Base-by-base conservation (phyloP, 805 yeast genomes). In the Candida bentonensis region DNA sequence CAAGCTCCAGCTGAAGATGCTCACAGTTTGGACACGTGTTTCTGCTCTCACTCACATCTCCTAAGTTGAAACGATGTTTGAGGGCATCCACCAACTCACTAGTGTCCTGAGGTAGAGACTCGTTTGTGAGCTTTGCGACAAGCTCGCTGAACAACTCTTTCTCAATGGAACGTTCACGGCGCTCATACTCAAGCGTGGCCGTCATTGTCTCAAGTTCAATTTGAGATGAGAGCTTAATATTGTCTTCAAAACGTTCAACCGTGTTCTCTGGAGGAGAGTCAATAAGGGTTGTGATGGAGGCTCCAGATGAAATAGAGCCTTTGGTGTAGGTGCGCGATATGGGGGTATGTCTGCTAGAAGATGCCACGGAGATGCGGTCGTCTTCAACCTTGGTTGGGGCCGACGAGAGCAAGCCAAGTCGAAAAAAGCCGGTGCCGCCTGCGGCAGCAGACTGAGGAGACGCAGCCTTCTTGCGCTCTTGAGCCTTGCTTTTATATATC, bases 1-100 rank as follows among this genome's bases (percentile, higher is more conserved):
- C 62, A 23, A 59, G 51, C 34, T 59, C 62, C 46, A 57, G 48
- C 34, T 49, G 44, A 5, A 56, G 45, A 5, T 51, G 42, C 25
- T 59, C 63, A 43, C 62, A 59, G 42, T 11, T 49, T 47, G 43
- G 59, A 54, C 15, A 21, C 3, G 30, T 33, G 28, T 20, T 40
- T 9, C 13, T 20, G 17, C 22, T 25, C 40, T 27, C 33, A 21
- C 23, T 39, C 7, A 17, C 39, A 11, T 33, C 20, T n/a, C n/a
- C n/a, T n/a, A n/a, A n/a, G 28, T 39, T 42, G 25, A 39, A 43
- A 15, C 39, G 22, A 11, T 28, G 17, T 28, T 42, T 39, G 41
- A 30, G 25, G 9, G n/a, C 25, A 22, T 40, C 42, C 2, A 43
- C 20, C 15, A 44, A 21, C 17, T 26, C 23, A 22, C 22, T 27